Conservation (phyloP, 495 filamentous ascomycete species). For the Xylaria telfairii region DNA sequence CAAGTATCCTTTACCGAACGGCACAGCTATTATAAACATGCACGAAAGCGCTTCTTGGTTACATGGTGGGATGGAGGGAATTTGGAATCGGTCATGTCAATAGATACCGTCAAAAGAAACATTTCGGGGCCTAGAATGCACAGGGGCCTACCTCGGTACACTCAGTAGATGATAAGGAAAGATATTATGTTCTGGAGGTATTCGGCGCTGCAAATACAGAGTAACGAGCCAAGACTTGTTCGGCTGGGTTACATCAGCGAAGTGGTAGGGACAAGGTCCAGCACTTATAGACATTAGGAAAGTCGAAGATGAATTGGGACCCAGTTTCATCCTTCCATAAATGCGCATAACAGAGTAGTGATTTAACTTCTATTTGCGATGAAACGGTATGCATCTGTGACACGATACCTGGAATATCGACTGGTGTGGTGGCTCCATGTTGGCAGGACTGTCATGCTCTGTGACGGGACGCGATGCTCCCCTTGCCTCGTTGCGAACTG, state of each 20-base stretch:
- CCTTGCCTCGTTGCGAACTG: background rate
- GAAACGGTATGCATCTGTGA: slow-evolving; percentile 2
- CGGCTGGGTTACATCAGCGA: background rate
- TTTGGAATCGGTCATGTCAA: slow-evolving; percentile 9
- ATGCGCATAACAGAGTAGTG: slow-evolving; percentile 2
- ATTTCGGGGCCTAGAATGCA: background rate
- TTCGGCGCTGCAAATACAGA: background rate
- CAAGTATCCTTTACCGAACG: background rate
- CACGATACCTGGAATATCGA: background rate
- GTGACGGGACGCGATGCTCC: background rate
- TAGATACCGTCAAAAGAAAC: background rate
- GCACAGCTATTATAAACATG: background rate
- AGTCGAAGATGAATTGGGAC: background rate
- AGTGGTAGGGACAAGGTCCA: background rate
- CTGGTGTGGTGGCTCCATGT: background rate
- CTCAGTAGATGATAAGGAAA: slow-evolving; percentile 1
- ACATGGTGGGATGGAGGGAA: background rate
- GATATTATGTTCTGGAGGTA: background rate
- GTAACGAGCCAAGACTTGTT: slow-evolving; percentile 2
- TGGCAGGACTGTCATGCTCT: background rate
- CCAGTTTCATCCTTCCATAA: slow-evolving; percentile 2
- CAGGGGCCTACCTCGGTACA: too few relatives aligned
- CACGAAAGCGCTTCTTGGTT: background rate
- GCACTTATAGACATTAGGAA: slow-evolving; percentile 10
- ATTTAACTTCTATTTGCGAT: slow-evolving; percentile 10